phyloP scores from a whole-genome alignment of 2,329 filamentous ascomycete genomes.

The Diaporthe vaccinii region DNA sequence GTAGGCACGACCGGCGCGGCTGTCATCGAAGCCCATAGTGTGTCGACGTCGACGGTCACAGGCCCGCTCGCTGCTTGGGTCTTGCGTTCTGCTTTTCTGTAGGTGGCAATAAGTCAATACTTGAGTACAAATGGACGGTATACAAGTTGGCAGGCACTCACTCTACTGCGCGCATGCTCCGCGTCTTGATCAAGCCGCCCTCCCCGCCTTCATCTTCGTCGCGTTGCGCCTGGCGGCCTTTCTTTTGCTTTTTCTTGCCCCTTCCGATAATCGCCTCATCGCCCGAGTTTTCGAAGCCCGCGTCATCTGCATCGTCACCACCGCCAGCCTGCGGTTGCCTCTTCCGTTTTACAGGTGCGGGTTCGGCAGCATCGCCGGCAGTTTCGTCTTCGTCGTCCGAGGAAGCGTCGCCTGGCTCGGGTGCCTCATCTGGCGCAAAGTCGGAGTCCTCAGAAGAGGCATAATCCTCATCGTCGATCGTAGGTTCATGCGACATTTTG shows the following conservation, averaged over 20 bases:
- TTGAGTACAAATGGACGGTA: not conserved
- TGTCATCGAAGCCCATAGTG: slow-evolving; percentile 77
- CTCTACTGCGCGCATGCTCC: slow-evolving; percentile 77
- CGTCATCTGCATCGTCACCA: slow-evolving; percentile 56
- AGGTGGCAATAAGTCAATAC: slow-evolving; percentile 26
- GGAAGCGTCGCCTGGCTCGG: slow-evolving; percentile 53
- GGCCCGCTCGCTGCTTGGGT: slow-evolving; percentile 66
- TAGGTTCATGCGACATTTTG: slow-evolving; percentile 59
- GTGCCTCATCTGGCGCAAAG: slow-evolving; percentile 72
- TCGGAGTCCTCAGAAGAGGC: slow-evolving; percentile 81
- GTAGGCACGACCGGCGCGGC: slow-evolving; percentile 55
- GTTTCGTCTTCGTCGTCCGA: slow-evolving; percentile 64
- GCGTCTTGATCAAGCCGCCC: slow-evolving; percentile 78
- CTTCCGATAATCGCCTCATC: slow-evolving; percentile 78
- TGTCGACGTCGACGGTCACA: slow-evolving; percentile 79
- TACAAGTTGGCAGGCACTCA: slow-evolving; percentile 51
- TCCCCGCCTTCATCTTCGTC: slow-evolving; percentile 64
- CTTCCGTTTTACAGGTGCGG: slow-evolving; percentile 51
- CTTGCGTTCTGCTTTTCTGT: slow-evolving; percentile 70
- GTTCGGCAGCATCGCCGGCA: slow-evolving; percentile 46
- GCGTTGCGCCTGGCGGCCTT: slow-evolving; percentile 52
- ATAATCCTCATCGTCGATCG: slow-evolving; percentile 67
- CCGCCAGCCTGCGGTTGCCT: slow-evolving; percentile 42
- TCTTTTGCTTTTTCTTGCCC: slow-evolving; percentile 67
- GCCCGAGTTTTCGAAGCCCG: slow-evolving; percentile 76